phyloP scores from a whole-genome alignment of 495 filamentous ascomycete genomes.

The Endocarpon pusillum region DNA sequence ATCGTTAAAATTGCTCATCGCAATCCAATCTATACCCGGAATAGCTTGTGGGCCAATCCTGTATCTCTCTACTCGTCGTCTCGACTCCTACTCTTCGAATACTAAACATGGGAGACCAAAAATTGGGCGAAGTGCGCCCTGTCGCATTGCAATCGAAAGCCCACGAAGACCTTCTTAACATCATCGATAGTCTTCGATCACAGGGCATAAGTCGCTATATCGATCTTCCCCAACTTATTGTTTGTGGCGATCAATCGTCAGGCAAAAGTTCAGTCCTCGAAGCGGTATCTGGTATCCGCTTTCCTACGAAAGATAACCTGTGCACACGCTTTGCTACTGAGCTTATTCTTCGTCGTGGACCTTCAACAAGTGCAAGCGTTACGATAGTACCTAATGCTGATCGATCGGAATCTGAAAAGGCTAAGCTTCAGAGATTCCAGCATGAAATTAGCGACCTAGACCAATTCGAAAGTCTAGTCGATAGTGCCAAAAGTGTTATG shows the following conservation, averaged over 20 bases:
- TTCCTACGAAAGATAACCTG: conserved; percentile 33
- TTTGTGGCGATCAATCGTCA: conserved; percentile 44
- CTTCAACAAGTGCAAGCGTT: conserved; percentile 15
- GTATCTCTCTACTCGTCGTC: no score
- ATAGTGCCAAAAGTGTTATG: conserved; percentile 34
- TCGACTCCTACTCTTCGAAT: no score
- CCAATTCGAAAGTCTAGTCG: conserved; percentile 23
- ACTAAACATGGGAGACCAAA: no score
- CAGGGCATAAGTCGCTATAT: conserved; percentile 40
- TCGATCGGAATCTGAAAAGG: conserved; percentile 12
- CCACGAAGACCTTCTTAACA: conserved; percentile 28
- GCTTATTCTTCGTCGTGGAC: conserved; percentile 31
- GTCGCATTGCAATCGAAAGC: background rate
- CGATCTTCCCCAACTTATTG: conserved; percentile 44
- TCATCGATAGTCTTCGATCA: conserved; percentile 37
- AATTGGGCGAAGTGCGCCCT: no score
- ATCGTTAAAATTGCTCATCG: no score
- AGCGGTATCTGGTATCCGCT: conserved; percentile 44
- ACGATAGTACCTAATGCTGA: conserved; percentile 21
- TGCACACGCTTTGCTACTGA: conserved; percentile 44
- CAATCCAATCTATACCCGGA: no score
- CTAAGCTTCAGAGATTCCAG: conserved; percentile 15
- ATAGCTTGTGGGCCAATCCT: no score
- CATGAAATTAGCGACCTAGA: conserved; percentile 19
- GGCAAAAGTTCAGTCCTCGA: conserved; percentile 54